These are phyloP conservation scores for Domatiomyces globalis DNA, from an alignment of 2,329 filamentous ascomycete species.

Conservation along the genomic window DNA sequence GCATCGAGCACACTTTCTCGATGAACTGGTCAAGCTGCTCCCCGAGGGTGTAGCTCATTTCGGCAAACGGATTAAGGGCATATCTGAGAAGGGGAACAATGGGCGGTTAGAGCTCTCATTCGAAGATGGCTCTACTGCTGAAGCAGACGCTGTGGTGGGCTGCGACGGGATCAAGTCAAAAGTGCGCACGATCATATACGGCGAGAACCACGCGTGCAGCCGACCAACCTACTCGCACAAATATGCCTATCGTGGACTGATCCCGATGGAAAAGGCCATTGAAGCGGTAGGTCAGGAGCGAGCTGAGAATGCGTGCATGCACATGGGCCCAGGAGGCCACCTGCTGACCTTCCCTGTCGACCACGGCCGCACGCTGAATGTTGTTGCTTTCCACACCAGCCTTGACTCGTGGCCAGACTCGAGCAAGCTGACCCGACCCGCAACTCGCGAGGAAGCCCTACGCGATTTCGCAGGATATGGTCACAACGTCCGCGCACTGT, in stretches of 20 bases:
- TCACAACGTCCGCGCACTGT: conserved; percentile 13
- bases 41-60: conserved; percentile 29
- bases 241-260: conserved; percentile 47
- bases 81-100: not conserved
- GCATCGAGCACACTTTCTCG: conserved; percentile 37
- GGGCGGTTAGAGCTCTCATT: conserved; percentile 28
- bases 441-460: conserved; percentile 15
- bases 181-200: conserved; percentile 40
- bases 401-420: conserved; percentile 29
- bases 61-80: conserved; percentile 24
- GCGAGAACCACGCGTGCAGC: conserved; percentile 29
- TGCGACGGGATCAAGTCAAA: conserved; percentile 52
- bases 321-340: conserved; percentile 46
- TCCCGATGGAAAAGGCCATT: conserved; percentile 43
- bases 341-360: conserved; percentile 49
- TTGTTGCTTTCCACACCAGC: conserved; percentile 34
- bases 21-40: conserved; percentile 35
- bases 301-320: conserved; percentile 31
- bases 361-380: conserved; percentile 43
- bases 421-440: conserved; percentile 27
- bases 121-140: conserved; percentile 28
- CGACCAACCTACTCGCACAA: conserved; percentile 37
- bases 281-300: conserved; percentile 36
- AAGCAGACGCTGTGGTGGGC: conserved; percentile 35
- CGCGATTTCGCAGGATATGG: conserved; percentile 15